Evolutionary conservation across 73 alveolate genomes (phyloP).

Genomic region (Diophrys sp.): DNA sequence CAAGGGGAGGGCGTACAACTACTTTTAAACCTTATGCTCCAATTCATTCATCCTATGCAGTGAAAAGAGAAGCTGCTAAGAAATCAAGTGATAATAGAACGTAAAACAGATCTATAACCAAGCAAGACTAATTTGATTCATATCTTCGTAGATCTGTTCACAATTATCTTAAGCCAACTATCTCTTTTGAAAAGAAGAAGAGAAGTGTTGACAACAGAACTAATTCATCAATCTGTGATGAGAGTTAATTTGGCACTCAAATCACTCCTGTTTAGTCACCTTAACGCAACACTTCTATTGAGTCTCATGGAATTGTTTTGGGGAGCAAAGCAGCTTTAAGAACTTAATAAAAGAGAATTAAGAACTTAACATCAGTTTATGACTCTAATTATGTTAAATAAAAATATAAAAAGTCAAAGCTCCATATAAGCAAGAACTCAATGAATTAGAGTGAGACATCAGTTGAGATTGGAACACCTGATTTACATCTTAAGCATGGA

Average conservation of each 20-base stretch:
- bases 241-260: background rate
- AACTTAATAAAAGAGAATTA: too few species aligned
- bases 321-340: too few species aligned
- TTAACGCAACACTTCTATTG: too few species aligned
- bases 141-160: background rate
- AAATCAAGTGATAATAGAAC: too few species aligned
- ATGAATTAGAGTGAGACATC: background rate
- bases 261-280: background rate
- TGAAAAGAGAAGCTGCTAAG: too few species aligned
- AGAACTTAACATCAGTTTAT: too few species aligned
- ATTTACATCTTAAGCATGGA: background rate
- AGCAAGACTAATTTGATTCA: too few species aligned
- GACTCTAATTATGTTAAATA: too few species aligned
- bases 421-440: background rate
- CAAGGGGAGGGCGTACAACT: too few species aligned
- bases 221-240: background rate
- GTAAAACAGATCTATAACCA: too few species aligned
- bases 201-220: background rate
- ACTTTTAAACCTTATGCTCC: background rate
- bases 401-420: background rate
- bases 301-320: too few species aligned
- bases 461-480: constrained; percentile 1
- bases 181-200: background rate
- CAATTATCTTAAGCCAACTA: background rate
- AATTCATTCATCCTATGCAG: too few species aligned